These are phyloP conservation scores for Eleusine coracana DNA, from an alignment of 176 grass and related monocot genomes.

Conservation along the genomic window DNA sequence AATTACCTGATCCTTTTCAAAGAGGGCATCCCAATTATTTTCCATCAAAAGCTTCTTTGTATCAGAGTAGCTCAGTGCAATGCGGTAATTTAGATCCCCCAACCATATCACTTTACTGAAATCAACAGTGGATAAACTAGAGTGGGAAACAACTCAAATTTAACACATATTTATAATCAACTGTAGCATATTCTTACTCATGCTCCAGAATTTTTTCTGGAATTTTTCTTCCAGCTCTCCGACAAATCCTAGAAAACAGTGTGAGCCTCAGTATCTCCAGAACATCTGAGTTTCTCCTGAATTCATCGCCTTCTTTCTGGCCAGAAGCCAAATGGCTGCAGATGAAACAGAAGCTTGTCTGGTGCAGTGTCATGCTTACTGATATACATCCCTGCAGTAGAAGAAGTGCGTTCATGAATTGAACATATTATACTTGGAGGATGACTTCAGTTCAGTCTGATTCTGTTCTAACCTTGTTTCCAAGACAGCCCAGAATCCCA, in stretches of 20 bases:
- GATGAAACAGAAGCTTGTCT: constrained; percentile 91
- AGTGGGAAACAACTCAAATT: constrained; percentile 8
- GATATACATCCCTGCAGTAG: constrained; percentile 85
- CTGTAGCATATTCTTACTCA: constrained; percentile 60
- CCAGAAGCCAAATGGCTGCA: constrained; percentile 95
- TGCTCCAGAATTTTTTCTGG: constrained; percentile 87
- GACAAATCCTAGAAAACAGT: constrained; percentile 76
- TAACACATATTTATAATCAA: constrained; percentile 28
- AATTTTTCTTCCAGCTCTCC: constrained; percentile 62
- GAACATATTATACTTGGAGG: constrained; percentile 19
- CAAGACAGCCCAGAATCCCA: constrained; percentile 83
- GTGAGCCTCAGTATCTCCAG: constrained; percentile 76
- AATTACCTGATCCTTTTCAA: constrained; percentile 87
- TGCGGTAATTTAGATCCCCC: constrained; percentile 95
- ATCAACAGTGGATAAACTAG: constrained; percentile 42
- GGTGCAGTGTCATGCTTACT: constrained; percentile 88
- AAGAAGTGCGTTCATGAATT: constrained; percentile 37
- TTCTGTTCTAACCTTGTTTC: constrained; percentile 78
- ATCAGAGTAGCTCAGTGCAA: constrained; percentile 70
- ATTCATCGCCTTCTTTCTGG: constrained; percentile 91
- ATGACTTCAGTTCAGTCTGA: constrained; percentile 33
- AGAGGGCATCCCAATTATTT: constrained; percentile 79
- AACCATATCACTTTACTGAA: constrained; percentile 83
- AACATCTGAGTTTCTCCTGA: constrained; percentile 87
- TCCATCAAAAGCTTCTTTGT: constrained; percentile 67